Evolutionary conservation across 148 eudicot genomes (phyloP).

Genomic region (Camellia japonica): DNA sequence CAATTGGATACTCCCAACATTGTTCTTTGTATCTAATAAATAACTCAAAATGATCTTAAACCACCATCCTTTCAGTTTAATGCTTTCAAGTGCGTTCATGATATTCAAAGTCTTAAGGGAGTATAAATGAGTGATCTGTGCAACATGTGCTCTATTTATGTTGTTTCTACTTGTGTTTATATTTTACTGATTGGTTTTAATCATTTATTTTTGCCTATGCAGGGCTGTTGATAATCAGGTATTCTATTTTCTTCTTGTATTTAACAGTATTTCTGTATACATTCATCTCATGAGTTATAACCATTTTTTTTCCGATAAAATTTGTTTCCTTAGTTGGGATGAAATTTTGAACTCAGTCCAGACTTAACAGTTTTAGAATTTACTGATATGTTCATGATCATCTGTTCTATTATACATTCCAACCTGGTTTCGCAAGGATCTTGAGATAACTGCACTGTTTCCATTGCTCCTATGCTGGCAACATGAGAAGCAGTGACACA

Average conservation of each 20-base stretch:
- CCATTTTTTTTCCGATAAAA: background rate
- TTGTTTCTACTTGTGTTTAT: background rate
- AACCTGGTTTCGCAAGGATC: background rate
- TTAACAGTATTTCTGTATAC: no score
- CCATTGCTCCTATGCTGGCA: background rate
- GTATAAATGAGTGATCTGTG: background rate
- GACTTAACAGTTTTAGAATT: no score
- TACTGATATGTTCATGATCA: no score
- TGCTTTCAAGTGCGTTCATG: background rate
- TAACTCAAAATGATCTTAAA: no score
- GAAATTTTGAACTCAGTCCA: background rate
- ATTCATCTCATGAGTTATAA: background rate
- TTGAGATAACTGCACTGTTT: background rate
- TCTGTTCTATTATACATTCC: background rate
- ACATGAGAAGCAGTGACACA: no score
- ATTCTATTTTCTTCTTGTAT: constrained; percentile 3
- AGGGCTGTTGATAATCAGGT: constrained; percentile 99
- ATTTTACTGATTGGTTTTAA: constrained; percentile 10
- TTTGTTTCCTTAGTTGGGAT: background rate
- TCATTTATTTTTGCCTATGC: constrained; percentile 35
- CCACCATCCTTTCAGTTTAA: background rate
- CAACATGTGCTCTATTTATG: background rate
- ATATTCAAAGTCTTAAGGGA: background rate
- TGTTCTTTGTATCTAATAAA: no score
- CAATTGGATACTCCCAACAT: background rate